Percentiles rank a stretch among this genome's conserved stretches.
Conservation (phyloP, 208 protist species). For the Leptomonas seymouri region DNA sequence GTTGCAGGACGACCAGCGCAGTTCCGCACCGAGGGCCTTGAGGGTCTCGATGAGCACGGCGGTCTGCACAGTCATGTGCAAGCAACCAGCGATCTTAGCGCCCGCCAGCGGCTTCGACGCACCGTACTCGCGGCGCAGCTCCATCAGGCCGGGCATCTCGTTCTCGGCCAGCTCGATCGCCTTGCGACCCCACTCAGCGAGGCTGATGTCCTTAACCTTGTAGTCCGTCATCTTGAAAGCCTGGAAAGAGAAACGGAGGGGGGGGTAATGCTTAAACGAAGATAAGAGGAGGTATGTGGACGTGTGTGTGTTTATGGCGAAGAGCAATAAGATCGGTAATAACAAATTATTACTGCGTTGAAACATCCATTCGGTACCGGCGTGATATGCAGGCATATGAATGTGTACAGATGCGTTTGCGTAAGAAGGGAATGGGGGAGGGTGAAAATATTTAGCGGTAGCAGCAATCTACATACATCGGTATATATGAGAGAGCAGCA, state of each 20-base stretch:
- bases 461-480: too few species aligned
- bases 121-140: conserved; percentile 92
- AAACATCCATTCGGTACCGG: too few species aligned
- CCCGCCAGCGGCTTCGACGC: conserved; percentile 95
- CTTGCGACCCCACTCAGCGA: conserved; percentile 98
- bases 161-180: conserved; percentile 98
- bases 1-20: conserved; percentile 98
- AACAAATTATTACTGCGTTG: conserved; percentile 5
- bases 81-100: conserved; percentile 97
- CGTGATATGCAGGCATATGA: neutral
- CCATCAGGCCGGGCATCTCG: conserved; percentile 99
- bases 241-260: conserved; percentile 12
- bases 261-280: conserved; percentile 11
- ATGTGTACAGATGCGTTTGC: neutral
- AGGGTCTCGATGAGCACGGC: conserved; percentile 99
- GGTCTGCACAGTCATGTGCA: conserved; percentile 99
- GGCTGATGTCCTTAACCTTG: conserved; percentile 97
- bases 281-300: conserved; percentile 26
- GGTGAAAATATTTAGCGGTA: neutral
- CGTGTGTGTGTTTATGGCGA: neutral
- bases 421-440: neutral
- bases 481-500: too few species aligned
- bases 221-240: conserved; percentile 84
- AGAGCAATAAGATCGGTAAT: conserved; percentile 3
- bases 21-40: conserved; percentile 96